Conservation (phyloP, 2,329 filamentous ascomycete species). For the Ascochyta koolunga region DNA sequence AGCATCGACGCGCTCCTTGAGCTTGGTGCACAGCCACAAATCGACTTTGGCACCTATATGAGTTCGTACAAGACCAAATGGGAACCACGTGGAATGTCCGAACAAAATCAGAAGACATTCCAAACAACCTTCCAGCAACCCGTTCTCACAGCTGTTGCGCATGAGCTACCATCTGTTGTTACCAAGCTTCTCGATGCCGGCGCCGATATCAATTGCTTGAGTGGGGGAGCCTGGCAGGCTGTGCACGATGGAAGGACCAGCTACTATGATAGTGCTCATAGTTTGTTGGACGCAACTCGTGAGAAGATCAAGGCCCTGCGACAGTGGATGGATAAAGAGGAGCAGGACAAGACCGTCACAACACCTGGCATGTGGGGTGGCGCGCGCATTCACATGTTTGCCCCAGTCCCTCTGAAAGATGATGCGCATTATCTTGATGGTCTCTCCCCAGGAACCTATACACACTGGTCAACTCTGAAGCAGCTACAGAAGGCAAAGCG, state of each 20-base stretch:
- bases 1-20: conserved; percentile 58
- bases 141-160: conserved; percentile 64
- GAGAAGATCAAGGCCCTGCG: conserved; percentile 52
- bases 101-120: conserved; percentile 60
- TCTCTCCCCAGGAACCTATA: conserved; percentile 64
- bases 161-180: conserved; percentile 60
- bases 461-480: conserved; percentile 59
- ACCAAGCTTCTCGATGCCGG: conserved; percentile 67
- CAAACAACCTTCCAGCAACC: conserved; percentile 64
- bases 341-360: neutral
- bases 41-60: conserved; percentile 70
- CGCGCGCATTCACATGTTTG: neutral
- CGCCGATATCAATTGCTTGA: conserved; percentile 69
- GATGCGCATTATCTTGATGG: conserved; percentile 58
- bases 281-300: conserved; percentile 67
- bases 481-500: conserved; percentile 48
- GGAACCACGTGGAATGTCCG: conserved; percentile 45
- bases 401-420: conserved; percentile 45
- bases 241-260: conserved; percentile 37
- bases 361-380: neutral
- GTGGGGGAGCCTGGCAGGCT: conserved; percentile 44
- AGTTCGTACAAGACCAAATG: conserved; percentile 59
- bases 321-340: conserved; percentile 14
- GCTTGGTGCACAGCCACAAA: conserved; percentile 63
- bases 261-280: conserved; percentile 49